These are phyloP conservation scores for Colletotrichum sojae DNA, from an alignment of 2,329 filamentous ascomycete genomes.

Conservation along the genomic window DNA sequence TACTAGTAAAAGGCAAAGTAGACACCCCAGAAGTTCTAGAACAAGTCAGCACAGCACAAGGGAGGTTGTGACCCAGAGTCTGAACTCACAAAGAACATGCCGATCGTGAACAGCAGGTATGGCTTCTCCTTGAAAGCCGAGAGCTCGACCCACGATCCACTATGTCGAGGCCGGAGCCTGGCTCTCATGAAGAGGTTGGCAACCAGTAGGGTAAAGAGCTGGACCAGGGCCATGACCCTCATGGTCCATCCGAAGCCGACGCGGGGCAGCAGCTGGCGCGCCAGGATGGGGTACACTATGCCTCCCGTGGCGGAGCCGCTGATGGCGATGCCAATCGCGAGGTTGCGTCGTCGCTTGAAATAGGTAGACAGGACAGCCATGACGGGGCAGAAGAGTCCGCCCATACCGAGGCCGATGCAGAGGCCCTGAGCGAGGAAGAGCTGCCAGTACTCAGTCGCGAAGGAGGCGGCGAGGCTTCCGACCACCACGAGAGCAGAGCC, in stretches of 20 bases:
- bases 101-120: constrained; percentile 51
- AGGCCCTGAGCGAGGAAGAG: constrained; percentile 65
- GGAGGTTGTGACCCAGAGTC: not conserved
- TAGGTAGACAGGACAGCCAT: constrained; percentile 72
- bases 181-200: constrained; percentile 54
- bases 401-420: constrained; percentile 66
- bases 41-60: constrained; percentile 51
- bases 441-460: constrained; percentile 61
- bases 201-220: constrained; percentile 78
- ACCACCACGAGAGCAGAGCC: constrained; percentile 55
- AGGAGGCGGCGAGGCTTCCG: constrained; percentile 61
- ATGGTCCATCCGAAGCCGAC: constrained; percentile 73
- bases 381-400: constrained; percentile 67
- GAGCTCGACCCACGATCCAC: constrained; percentile 61
- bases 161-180: constrained; percentile 43
- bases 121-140: constrained; percentile 52
- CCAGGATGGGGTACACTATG: constrained; percentile 66
- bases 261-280: constrained; percentile 64
- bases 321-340: constrained; percentile 71
- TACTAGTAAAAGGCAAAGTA: constrained; percentile 62
- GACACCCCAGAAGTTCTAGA: constrained; percentile 50
- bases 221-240: constrained; percentile 75
- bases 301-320: constrained; percentile 69
- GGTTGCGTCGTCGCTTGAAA: constrained; percentile 65
- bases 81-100: constrained; percentile 49